These are phyloP conservation scores for Fraxinus ornus DNA, from an alignment of 305 asterid species.

Conservation along the genomic window DNA sequence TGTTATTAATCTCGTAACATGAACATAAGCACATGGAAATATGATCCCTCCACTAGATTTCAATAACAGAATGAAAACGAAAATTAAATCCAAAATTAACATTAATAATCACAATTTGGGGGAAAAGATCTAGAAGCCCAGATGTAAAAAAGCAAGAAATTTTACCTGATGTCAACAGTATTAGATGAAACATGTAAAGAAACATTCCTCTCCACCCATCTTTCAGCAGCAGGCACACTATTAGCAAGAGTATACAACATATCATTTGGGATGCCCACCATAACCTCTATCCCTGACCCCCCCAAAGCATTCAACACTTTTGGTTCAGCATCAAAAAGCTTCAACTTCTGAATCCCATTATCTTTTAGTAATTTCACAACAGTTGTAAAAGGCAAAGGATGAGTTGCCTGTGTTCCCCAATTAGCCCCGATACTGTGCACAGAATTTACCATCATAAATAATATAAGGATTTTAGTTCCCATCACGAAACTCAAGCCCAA, in stretches of 20 bases:
- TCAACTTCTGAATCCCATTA: conserved; percentile 75
- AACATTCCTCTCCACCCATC: conserved; percentile 76
- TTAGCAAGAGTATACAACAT: conserved; percentile 59
- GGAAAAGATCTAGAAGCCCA: not conserved
- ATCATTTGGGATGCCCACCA: conserved; percentile 93
- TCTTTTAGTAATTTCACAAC: conserved; percentile 69
- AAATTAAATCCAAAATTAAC: not conserved
- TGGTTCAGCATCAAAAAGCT: conserved; percentile 79
- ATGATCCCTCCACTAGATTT: not conserved
- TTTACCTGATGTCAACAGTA: conserved; percentile 74
- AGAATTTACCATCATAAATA: conserved; percentile 25
- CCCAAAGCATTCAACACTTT: conserved; percentile 53
- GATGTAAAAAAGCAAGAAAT: not conserved
- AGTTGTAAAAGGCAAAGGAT: conserved; percentile 57
- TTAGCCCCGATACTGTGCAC: conserved; percentile 73
- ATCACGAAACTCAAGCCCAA: conserved; percentile 22
- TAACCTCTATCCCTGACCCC: conserved; percentile 83
- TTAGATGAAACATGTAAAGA: conserved; percentile 66
- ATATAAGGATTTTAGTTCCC: conserved; percentile 8
- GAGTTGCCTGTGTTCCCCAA: conserved; percentile 90
- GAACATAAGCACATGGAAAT: not conserved
- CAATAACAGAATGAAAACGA: not conserved
- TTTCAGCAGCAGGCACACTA: conserved; percentile 72
- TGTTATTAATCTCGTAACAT: not conserved
- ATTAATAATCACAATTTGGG: not conserved